Evolutionary conservation across 306 rosid species (phyloP), one percentile per base, ranked within the genome.

Genomic region (Coriaria nepalensis): DNA sequence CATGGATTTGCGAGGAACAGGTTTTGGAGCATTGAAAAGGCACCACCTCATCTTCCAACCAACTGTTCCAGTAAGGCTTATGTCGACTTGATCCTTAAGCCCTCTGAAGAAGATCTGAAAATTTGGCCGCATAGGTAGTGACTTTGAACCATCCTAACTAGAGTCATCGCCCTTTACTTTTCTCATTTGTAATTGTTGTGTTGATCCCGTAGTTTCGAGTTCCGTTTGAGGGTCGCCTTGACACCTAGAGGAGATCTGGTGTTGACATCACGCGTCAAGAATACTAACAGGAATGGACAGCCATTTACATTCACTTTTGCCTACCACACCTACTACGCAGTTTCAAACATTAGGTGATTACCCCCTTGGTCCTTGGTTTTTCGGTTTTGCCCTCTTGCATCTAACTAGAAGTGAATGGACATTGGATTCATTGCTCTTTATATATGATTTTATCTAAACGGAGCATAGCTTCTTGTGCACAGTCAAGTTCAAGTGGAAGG

Each of bases 401-500:
- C 40, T n/a, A 41, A 54, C 5, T 33, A 39, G 41, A 32, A 33
- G 34, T 42, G 40, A 33, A 20, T 3, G 29, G 3, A 20, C 29
- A 20, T 1, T 20, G 29, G 29, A 20, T 20, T 20, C 29, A 20
- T 20, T 20, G 29, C 29, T 20, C 3, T 20, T 20, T 20, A n/a
- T 3, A 20, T 20, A 20, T 1, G 29, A 20, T 20, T 20, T 20
- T 55, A 43, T 55, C 60, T 55, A 55, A 55, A 43, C 9, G 49
- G 43, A 40, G 29, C 29, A 55, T 34, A 6, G 34, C 73, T 78
- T 61, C 59, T 29, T 66, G 46, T 66, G 46, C 76, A 52, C 94
- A 90, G 98, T 71, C 95, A 84, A 78, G 98, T 90, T 68, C 85
- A 94, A 59, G 92, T 90, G 40, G 95, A 90, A 81, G 98, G 95